Conservation (phyloP, 495 filamentous ascomycete species). For the Daldinia concentrica region DNA sequence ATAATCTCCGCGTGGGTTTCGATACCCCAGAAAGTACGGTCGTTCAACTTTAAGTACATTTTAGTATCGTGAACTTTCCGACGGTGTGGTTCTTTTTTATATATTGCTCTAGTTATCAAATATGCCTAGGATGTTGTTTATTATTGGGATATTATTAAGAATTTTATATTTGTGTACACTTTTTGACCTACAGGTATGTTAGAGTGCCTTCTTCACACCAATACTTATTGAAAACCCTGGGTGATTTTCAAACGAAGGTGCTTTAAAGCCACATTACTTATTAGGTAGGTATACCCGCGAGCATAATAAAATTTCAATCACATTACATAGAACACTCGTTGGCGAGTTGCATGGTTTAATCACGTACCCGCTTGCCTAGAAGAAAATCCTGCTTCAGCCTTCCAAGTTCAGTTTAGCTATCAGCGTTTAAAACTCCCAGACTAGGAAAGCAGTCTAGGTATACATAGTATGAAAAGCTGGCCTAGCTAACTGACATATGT, state of each 20-base stretch:
- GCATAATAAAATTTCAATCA: not conserved
- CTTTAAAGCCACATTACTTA: not conserved
- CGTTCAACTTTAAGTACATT: not conserved
- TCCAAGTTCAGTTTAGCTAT: conserved; percentile 15
- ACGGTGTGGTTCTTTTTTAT: not conserved
- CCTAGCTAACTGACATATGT: too few species aligned
- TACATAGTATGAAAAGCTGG: not conserved
- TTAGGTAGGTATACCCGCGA: not conserved
- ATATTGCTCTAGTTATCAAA: not conserved
- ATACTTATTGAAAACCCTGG: not conserved
- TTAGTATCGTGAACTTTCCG: not conserved
- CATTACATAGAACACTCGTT: not conserved
- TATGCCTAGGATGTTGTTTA: not conserved
- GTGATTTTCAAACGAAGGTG: not conserved
- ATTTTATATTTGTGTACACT: not conserved
- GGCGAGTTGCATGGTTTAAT: conserved; percentile 2
- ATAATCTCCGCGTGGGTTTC: conserved; percentile 32
- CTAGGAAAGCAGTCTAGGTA: not conserved
- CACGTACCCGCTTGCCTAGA: not conserved
- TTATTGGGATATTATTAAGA: not conserved
- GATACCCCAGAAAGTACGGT: conserved; percentile 30
- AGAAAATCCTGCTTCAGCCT: conserved; percentile 1
- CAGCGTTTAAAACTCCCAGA: not conserved
- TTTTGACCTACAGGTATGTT: not conserved
- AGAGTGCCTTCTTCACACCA: not conserved